phyloP scores from a whole-genome alignment of 208 protist species.

The Crithidia fasciculata region DNA sequence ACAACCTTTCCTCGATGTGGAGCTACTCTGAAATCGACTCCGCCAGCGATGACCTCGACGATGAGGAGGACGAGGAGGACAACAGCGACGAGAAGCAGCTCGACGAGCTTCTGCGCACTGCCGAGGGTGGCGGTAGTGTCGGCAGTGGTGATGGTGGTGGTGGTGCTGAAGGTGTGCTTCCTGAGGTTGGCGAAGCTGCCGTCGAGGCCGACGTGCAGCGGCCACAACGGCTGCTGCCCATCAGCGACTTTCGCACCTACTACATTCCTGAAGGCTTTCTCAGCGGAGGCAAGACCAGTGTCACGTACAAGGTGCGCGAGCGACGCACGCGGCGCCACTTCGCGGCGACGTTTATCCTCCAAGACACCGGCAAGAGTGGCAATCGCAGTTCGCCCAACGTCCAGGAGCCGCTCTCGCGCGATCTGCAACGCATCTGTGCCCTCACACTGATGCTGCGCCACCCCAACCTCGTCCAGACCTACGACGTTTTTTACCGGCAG shows the following conservation, averaged over 20 bases:
- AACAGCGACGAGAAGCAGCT: neutral
- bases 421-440: slow-evolving; percentile 7
- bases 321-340: slow-evolving; percentile 15
- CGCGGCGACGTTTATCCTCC: slow-evolving; percentile 14
- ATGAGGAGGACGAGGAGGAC: neutral
- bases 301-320: slow-evolving; percentile 23
- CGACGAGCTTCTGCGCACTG: neutral
- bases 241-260: slow-evolving; percentile 9
- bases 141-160: neutral
- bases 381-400: neutral
- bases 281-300: slow-evolving; percentile 4
- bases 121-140: neutral
- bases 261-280: slow-evolving; percentile 21
- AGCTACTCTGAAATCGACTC: neutral
- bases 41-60: neutral
- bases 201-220: neutral
- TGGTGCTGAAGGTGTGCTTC: neutral
- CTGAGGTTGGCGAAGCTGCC: no score
- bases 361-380: slow-evolving; percentile 1
- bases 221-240: slow-evolving; percentile 3
- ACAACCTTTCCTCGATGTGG: slow-evolving; percentile 6
- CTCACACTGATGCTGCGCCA: slow-evolving; percentile 12
- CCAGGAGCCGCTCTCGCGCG: neutral
- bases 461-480: slow-evolving; percentile 18
- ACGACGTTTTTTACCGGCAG: slow-evolving; percentile 19